Conservation (phyloP, 345 rosid genomes). For the Eucalyptus microcorys region DNA sequence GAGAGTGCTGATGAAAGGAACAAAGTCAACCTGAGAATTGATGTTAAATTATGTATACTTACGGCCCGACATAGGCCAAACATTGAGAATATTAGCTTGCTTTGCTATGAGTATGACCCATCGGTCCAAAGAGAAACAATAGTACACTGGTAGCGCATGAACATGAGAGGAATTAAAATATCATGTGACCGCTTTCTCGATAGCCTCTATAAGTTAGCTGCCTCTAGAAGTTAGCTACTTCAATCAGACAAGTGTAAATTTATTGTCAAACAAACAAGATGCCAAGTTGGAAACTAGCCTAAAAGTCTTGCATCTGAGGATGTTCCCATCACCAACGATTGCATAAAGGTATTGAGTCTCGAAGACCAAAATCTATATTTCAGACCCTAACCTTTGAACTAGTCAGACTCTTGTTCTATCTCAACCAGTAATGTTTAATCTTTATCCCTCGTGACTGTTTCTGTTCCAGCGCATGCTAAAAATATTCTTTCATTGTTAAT, state of each 20-base stretch:
- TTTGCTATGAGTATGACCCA: background rate
- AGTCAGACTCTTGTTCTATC: background rate
- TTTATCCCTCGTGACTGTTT: background rate
- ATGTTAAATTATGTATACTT: background rate
- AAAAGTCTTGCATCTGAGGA: background rate
- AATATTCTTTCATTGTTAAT: background rate
- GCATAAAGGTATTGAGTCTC: background rate
- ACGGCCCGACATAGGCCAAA: background rate
- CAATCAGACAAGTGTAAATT: too few species aligned
- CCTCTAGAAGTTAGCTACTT: too few species aligned
- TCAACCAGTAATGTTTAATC: background rate
- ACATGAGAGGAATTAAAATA: too few species aligned
- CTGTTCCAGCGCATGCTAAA: background rate
- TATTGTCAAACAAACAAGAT: too few species aligned
- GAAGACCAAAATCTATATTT: background rate
- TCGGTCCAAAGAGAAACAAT: background rate
- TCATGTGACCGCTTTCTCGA: too few species aligned
- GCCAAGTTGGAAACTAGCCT: too few species aligned
- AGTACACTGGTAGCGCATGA: too few species aligned
- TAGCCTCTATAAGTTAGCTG: too few species aligned
- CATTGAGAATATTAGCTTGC: background rate
- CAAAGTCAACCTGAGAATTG: background rate
- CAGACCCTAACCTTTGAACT: background rate
- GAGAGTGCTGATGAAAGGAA: background rate
- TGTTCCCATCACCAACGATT: background rate